Conservation (phyloP, 2,329 filamentous ascomycete species). For the Penicillium sp. region DNA sequence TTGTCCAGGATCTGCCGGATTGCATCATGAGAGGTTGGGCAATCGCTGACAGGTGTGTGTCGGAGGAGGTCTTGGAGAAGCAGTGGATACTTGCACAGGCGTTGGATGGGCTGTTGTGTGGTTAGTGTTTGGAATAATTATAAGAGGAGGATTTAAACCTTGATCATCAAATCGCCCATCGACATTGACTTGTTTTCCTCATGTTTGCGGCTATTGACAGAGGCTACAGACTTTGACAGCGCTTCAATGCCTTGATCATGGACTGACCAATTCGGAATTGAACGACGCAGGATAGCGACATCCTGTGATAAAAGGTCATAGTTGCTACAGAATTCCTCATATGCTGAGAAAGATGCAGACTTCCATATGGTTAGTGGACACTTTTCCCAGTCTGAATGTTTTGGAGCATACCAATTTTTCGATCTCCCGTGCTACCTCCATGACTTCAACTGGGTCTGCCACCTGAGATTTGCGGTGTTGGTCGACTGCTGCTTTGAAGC, state of each 20-base stretch:
- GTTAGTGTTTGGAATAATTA: slow-evolving; percentile 13
- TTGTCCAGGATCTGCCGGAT: slow-evolving; percentile 72
- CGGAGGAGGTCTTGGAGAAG: slow-evolving; percentile 82
- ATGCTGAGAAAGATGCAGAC: slow-evolving; percentile 80
- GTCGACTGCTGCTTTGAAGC: slow-evolving; percentile 29
- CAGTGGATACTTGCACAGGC: slow-evolving; percentile 87
- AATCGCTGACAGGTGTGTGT: slow-evolving; percentile 80
- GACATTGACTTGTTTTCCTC: slow-evolving; percentile 74
- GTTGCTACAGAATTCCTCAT: slow-evolving; percentile 89
- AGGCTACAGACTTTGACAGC: slow-evolving; percentile 71
- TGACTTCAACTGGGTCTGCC: slow-evolving; percentile 56
- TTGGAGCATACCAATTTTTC: slow-evolving; percentile 48
- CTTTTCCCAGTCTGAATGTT: too few relatives aligned
- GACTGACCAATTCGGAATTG: slow-evolving; percentile 71
- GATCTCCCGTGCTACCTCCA: slow-evolving; percentile 57
- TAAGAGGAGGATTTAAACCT: slow-evolving; percentile 55
- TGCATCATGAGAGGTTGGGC: slow-evolving; percentile 77
- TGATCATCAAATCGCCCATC: slow-evolving; percentile 84
- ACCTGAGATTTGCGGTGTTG: slow-evolving; percentile 38
- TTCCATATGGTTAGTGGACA: slow-evolving; percentile 51
- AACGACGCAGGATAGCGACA: slow-evolving; percentile 66
- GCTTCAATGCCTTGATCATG: slow-evolving; percentile 86
- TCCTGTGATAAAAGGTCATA: slow-evolving; percentile 85
- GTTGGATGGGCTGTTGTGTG: slow-evolving; percentile 75
- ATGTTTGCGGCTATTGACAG: slow-evolving; percentile 64